Evolutionary conservation across 2,329 filamentous ascomycete genomes (phyloP), one percentile per base, ranked within the genome.

Genomic region (Penicillium crustosum): DNA sequence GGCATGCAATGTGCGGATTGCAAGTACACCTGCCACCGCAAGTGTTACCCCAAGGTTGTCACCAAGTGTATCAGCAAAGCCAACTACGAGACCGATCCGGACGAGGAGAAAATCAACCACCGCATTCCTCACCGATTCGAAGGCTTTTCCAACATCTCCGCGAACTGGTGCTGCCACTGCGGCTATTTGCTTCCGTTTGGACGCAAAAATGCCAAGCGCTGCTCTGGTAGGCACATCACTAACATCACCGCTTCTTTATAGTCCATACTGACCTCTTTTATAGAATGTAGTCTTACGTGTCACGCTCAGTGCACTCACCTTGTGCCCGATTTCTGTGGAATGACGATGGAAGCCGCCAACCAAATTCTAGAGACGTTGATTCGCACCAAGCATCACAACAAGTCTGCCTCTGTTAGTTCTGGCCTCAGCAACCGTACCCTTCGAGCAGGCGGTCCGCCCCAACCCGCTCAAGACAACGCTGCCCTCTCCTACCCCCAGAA

Each of bases 31-130:
- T 99, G 94, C 77, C 94, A 99, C 77, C 93, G 91, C 69, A 97
- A 97, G 78, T 99, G 94, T 75, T 99, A 97, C 76, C 80, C 86
- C 17, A 96, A 93, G 75, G 94, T 99, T 47, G 94, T 99, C 68
- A 99, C 94, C 63, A 99, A 99, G 78, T 99, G 94, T 79, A 99
- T 99, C 76, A 97, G 93, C 79, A 97, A 99, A 76, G 97, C 93
- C 62, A 99, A 99, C 73, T 93, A 94, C 63, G 94, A 99, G 76
- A 96, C 91, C 6, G 94, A 99, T 74, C 93, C 94, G 23, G 94
- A 99, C 77, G 94, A 99, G 77, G 94, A 97, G 78, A 99, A 97
- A 82, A 95, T 99, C 85, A 99, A 99, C 74, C 94, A 99, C 75
- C 90, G 94, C 64, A 99, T 99, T 72, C 94, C 94, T 9, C 94